Conservation (phyloP, 169 alveolate genomes). For the Plasmodium gallinaceum region DNA sequence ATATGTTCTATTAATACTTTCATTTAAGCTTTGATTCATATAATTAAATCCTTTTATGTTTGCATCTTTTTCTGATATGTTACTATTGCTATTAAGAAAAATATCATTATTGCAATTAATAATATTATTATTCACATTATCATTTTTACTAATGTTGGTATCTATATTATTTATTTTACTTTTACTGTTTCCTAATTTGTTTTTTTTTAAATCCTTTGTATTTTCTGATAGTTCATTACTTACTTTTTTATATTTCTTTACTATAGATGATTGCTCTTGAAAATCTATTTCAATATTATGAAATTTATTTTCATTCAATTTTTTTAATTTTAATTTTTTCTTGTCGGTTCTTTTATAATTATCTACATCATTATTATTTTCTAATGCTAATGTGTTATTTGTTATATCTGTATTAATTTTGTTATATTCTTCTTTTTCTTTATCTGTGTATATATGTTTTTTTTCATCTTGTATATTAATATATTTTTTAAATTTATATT, state of each 20-base stretch:
- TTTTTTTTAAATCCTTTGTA: too few species aligned
- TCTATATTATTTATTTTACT: background rate
- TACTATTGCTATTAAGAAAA: too few species aligned
- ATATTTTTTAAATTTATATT: constrained; percentile 56
- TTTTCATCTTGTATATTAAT: constrained; percentile 12
- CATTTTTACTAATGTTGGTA: background rate
- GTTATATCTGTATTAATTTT: background rate
- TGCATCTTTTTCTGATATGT: too few species aligned
- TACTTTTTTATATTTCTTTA: constrained; percentile 2
- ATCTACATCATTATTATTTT: too few species aligned
- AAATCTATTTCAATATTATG: background rate
- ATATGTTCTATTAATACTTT: too few species aligned
- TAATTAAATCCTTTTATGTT: too few species aligned
- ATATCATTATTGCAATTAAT: too few species aligned
- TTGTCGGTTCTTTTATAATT: too few species aligned
- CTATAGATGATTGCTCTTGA: background rate
- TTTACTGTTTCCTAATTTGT: background rate
- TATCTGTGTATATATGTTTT: constrained; percentile 7
- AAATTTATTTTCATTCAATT: background rate
- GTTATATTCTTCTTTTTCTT: background rate
- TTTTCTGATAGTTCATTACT: background rate
- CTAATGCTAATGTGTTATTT: too few species aligned
- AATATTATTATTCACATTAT: background rate
- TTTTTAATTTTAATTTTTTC: background rate
- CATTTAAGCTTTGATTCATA: too few species aligned